These are phyloP conservation scores for Triticum timopheevii DNA, from an alignment of 176 grass and related monocot genomes.

Conservation along the genomic window DNA sequence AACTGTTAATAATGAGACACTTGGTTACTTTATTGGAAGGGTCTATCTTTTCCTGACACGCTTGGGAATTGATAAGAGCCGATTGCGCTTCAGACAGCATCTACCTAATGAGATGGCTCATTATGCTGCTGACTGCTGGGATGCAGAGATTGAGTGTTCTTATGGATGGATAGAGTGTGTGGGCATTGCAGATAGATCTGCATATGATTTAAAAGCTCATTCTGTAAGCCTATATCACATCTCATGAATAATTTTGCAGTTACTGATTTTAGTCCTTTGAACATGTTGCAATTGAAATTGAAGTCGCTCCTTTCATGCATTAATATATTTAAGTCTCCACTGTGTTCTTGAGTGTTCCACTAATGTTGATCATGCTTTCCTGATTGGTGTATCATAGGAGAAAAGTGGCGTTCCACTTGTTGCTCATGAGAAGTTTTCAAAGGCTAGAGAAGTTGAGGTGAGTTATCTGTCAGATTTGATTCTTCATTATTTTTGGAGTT, in stretches of 20 bases:
- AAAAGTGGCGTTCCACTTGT: conserved; percentile 75
- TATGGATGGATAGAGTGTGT: conserved; percentile 89
- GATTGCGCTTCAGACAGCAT: conserved; percentile 76
- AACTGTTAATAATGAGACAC: conserved; percentile 84
- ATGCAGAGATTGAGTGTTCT: conserved; percentile 83
- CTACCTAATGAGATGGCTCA: conserved; percentile 91
- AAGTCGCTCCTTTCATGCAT: neutral
- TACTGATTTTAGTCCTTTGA: neutral
- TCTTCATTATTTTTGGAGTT: neutral
- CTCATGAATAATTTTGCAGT: neutral
- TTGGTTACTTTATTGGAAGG: conserved; percentile 88
- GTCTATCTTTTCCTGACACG: conserved; percentile 77
- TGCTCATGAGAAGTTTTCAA: conserved; percentile 68
- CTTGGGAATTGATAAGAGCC: conserved; percentile 69
- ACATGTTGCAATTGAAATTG: neutral
- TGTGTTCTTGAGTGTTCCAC: neutral
- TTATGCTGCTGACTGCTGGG: conserved; percentile 88
- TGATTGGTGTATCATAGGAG: conserved; percentile 45
- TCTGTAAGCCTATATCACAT: conserved; percentile 42
- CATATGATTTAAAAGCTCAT: conserved; percentile 83
- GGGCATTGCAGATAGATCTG: conserved; percentile 83
- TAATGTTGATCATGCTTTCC: conserved; percentile 4
- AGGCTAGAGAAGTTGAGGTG: conserved; percentile 85
- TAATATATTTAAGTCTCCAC: neutral
- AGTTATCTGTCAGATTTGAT: neutral